These are phyloP conservation scores for Parastagonospora nodorum DNA, from an alignment of 2,329 filamentous ascomycete genomes.

Conservation along the genomic window DNA sequence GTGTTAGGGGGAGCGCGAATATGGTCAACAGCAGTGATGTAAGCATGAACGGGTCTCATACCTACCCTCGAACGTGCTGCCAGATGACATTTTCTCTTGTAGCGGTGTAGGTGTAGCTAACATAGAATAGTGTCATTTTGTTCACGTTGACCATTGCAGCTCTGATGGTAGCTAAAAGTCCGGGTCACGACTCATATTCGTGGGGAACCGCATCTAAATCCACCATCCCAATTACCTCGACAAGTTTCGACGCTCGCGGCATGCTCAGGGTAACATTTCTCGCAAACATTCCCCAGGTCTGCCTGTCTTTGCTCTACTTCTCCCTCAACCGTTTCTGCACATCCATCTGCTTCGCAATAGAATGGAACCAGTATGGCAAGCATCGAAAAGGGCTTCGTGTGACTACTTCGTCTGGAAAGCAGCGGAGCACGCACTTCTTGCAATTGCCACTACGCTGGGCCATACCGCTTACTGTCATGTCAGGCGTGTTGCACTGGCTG, in stretches of 20 bases:
- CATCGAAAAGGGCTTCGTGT: constrained; percentile 45
- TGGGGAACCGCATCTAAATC: constrained; percentile 16
- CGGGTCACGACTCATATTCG: background rate
- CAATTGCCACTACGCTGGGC: constrained; percentile 47
- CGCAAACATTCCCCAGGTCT: constrained; percentile 55
- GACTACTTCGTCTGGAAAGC: constrained; percentile 31
- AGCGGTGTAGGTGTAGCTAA: no score
- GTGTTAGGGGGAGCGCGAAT: no score
- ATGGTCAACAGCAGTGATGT: no score
- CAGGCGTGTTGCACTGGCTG: constrained; percentile 50
- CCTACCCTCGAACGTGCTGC: no score
- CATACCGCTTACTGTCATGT: constrained; percentile 41
- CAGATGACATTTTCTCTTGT: no score
- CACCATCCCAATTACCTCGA: background rate
- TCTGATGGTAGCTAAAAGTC: background rate
- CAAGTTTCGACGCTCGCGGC: background rate
- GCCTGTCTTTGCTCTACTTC: constrained; percentile 55
- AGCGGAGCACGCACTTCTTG: constrained; percentile 50
- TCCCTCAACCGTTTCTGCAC: constrained; percentile 54
- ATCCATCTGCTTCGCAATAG: constrained; percentile 51
- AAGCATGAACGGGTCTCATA: no score
- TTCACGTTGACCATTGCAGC: background rate
- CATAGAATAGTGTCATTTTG: background rate
- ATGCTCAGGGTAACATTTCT: constrained; percentile 37
- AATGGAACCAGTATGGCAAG: constrained; percentile 52